Conservation (phyloP, 495 filamentous ascomycete genomes). For the Pseudevernia furfuracea region DNA sequence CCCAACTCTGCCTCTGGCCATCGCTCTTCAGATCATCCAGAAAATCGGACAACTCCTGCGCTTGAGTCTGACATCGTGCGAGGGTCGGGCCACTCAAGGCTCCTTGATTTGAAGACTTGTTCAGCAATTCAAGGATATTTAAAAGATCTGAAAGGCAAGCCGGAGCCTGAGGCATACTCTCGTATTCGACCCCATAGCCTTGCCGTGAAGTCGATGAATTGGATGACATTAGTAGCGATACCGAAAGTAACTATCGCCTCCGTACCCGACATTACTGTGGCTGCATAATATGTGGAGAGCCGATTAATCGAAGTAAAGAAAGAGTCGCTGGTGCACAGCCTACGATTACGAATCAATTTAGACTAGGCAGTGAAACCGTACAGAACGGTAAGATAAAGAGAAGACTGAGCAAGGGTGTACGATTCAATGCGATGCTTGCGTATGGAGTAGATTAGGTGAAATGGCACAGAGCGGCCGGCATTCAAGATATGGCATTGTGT, state of each 20-base stretch:
- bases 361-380: background rate
- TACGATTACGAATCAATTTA: background rate
- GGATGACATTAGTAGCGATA: slow-evolving; percentile 20
- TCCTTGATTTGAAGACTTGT: background rate
- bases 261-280: slow-evolving; percentile 11
- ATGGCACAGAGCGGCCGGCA: background rate
- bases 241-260: slow-evolving; percentile 19
- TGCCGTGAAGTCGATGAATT: slow-evolving; percentile 19
- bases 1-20: slow-evolving; percentile 5
- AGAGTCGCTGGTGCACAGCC: background rate
- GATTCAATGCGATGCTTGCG: background rate
- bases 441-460: no score
- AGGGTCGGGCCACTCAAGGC: background rate
- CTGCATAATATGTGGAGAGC: background rate
- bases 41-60: slow-evolving; percentile 3
- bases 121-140: slow-evolving; percentile 6
- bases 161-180: slow-evolving; percentile 16
- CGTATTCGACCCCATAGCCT: slow-evolving; percentile 18
- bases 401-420: background rate
- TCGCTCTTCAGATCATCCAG: slow-evolving; percentile 12
- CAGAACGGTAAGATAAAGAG: no score
- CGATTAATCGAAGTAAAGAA: background rate
- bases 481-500: background rate
- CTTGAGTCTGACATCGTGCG: slow-evolving; percentile 10
- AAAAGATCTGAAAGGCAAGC: slow-evolving; percentile 17